A percentile compares a stretch with the other conserved stretches of the same genome.
Evolutionary conservation across 2,329 filamentous ascomycete genomes (phyloP).

Genomic region (Neoscytalidium dimidiatum): DNA sequence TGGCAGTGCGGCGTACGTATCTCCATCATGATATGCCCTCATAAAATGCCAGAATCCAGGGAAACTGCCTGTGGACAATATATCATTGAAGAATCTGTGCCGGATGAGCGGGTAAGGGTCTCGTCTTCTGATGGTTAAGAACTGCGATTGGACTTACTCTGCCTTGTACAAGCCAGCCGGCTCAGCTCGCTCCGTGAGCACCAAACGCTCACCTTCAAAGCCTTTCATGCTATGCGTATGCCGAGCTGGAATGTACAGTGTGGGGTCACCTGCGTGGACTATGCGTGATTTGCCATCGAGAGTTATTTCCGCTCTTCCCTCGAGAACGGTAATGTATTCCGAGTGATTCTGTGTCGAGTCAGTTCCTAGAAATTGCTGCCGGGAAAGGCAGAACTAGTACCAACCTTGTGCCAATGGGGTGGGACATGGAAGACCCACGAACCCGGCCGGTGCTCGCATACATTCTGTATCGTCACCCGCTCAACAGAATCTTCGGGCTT

Average conservation of each 20-base stretch:
- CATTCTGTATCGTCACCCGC: background rate
- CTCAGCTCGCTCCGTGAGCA: background rate
- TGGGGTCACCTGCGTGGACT: background rate
- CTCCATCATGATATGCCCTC: slow-evolving; percentile 16
- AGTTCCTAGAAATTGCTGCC: background rate
- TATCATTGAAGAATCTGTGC: slow-evolving; percentile 12
- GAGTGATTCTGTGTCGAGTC: background rate
- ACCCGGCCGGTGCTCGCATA: background rate
- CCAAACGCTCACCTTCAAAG: slow-evolving; percentile 14
- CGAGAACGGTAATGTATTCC: background rate
- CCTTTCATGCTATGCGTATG: slow-evolving; percentile 8
- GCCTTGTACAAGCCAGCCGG: slow-evolving; percentile 12
- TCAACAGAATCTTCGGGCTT: background rate
- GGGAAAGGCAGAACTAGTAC: background rate
- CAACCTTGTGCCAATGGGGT: slow-evolving; percentile 1
- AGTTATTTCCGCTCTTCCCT: background rate
- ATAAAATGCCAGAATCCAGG: background rate
- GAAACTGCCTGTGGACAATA: background rate
- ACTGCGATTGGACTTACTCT: background rate
- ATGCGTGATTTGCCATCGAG: background rate
- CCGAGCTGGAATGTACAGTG: background rate
- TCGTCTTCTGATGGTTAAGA: too few relatives aligned
- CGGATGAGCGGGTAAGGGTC: background rate
- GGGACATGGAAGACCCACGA: background rate
- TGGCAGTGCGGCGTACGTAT: slow-evolving; percentile 10